Base-by-base conservation (phyloP, 2,329 filamentous ascomycete genomes). In the Fusarium brevicatenulatum region DNA sequence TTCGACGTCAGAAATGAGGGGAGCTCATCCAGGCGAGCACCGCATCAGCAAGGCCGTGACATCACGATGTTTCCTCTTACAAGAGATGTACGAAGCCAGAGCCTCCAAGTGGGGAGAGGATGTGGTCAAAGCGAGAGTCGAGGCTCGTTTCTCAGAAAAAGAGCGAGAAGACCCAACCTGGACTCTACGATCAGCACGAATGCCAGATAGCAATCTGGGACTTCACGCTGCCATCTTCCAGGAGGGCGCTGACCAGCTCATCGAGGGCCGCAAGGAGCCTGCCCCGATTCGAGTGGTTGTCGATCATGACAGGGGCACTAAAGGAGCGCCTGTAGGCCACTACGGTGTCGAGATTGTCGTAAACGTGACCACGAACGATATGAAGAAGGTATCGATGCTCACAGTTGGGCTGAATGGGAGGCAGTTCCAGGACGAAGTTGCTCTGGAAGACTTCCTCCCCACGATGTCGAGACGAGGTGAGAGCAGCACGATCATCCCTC, bases 151-250 rank as follows among this genome's bases (percentile, higher is more conserved):
- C 77, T 85, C 93, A 1, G 95, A 97, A 79, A 81, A 85, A n/a
- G 94, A 97, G 83, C 90, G 95, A 66, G 94, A 97, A 80, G 89
- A 92, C 66, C 87, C 91, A 21, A 90, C 89, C 75, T 98, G 94
- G 95, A 93, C 93, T 37, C 88, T 97, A 37, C 90, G 94, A 42
- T 92, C 91, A 25, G 88, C 90, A 19, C 89, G 87, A 66, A 88
- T 91, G 79, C 86, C 88, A 42, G 92, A 91, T 77, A 87, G 83
- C 66, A 88, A 87, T 60, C 81, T 92, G 15, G 88, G 86, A 15
- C 75, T 92, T 32, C 89, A 90, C 75, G 89, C 91, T 3, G 92
- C 93, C 10, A 87, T 95, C 7, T 94, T 93, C 66, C 91, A 95
- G 75, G 91, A 94, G 78, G 89, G 88, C 1, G 87, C 89, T 21